Percentiles rank a stretch among this genome's conserved stretches.
Evolutionary conservation across 2,329 filamentous ascomycete species (phyloP).

Genomic region (Pseudogymnoascus sp.): DNA sequence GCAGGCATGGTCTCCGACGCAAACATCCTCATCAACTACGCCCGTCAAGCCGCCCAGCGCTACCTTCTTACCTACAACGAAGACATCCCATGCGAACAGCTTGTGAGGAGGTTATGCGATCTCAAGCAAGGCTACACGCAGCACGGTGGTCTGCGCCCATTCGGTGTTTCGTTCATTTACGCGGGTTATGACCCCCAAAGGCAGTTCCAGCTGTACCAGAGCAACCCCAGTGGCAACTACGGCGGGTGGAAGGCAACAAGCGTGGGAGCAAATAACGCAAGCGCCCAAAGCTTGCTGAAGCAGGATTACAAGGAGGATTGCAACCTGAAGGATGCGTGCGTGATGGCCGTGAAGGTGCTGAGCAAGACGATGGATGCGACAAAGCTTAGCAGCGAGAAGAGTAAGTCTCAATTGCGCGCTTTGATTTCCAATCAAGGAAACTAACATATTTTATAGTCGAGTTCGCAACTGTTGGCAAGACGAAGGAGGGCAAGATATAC

Average conservation of each 20-base stretch:
- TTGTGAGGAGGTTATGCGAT: slow-evolving; percentile 92
- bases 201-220: slow-evolving; percentile 98
- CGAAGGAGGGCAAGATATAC: slow-evolving; percentile 92
- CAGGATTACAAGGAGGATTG: slow-evolving; percentile 99
- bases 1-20: slow-evolving; percentile 98
- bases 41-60: slow-evolving; percentile 88
- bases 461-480: slow-evolving; percentile 95
- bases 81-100: slow-evolving; percentile 98
- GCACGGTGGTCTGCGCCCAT: slow-evolving; percentile 94
- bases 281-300: slow-evolving; percentile 92
- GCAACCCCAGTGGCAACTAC: slow-evolving; percentile 97
- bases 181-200: slow-evolving; percentile 93
- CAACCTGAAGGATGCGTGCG: slow-evolving; percentile 90
- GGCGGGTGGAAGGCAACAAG: slow-evolving; percentile 99
- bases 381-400: slow-evolving; percentile 98
- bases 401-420: slow-evolving; percentile 43
- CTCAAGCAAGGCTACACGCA: slow-evolving; percentile 99
- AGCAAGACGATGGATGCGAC: slow-evolving; percentile 99
- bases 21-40: slow-evolving; percentile 99
- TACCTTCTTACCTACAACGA: slow-evolving; percentile 99
- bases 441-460: slow-evolving; percentile 56
- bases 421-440: neutral
- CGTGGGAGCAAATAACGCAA: slow-evolving; percentile 95
- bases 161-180: slow-evolving; percentile 99
- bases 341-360: slow-evolving; percentile 93